Base-by-base conservation (phyloP, 1,284 basidiomycete genomes). In the Neonothopanus nambi region DNA sequence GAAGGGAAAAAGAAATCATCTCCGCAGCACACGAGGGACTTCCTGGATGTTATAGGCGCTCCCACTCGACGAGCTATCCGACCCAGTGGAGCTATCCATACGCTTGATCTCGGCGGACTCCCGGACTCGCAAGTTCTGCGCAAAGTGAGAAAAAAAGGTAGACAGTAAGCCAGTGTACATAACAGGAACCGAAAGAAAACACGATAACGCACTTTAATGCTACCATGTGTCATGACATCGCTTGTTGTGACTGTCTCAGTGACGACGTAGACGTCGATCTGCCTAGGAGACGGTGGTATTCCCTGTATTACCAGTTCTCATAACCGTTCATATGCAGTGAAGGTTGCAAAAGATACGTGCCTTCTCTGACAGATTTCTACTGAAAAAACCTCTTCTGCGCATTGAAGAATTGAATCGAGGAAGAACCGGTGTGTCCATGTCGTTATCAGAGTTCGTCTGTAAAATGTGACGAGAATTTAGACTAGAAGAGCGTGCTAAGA, bases 391-490 rank as follows among this genome's bases (percentile, higher is more conserved):
- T n/a, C 21, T 28, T 11, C 21, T 39, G n/a, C 36, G 45, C 36
- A 43, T 51, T 8, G 49, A n/a, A n/a, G n/a, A 54, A n/a, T 43
- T 52, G 42, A 60, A 63, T 13, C 49, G 53, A 35, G 59, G 54
- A 39, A 61, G 42, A 33, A 60, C 55, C 2, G 63, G 56, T 8
- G 63, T 58, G 9, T 63, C 55, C 37, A 62, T 56, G 23, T 61
- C 59, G 23, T 52, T 49, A 23, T 60, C 59, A 23, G 50, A 49
- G 11, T 54, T 57, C 13, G 30, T 11, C 18, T 65, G 58, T 23
- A 68, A 56, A 21, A 66, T 63, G 53, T 66, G 65, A 42, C 68
- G 66, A 35, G 68, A 65, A 45, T 70, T 70, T 4, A 70, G 54
- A 4, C 68, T 68, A 45, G n/a, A 8, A 33, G 45, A 26, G 4